A percentile compares a stretch with the other conserved stretches of the same genome.
Evolutionary conservation across 2,329 filamentous ascomycete species (phyloP).

Genomic region (Diaporthe humulicola): DNA sequence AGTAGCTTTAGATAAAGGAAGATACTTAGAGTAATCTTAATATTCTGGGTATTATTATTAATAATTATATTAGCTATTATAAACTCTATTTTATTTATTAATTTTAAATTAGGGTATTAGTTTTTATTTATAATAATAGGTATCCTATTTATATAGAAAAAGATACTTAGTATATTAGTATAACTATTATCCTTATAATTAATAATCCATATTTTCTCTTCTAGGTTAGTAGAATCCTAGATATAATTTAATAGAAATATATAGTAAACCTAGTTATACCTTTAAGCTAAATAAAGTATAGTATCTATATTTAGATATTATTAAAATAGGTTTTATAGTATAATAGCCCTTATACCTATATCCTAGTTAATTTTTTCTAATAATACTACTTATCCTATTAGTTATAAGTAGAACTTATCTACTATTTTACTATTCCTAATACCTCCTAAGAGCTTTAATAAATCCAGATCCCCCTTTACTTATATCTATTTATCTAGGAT

Average conservation of each 20-base stretch:
- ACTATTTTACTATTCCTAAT: not conserved
- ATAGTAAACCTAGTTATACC: not conserved
- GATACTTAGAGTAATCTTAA: too few relatives aligned
- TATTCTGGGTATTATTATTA: not conserved
- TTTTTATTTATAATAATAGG: not conserved
- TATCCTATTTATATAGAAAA: not conserved
- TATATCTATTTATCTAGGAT: too few relatives aligned
- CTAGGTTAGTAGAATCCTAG: not conserved
- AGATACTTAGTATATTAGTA: not conserved
- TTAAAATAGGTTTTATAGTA: not conserved
- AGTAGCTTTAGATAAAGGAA: too few relatives aligned
- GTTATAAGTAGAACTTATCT: not conserved
- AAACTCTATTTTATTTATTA: not conserved
- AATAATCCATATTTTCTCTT: not conserved
- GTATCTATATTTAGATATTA: not conserved
- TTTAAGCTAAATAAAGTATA: not conserved
- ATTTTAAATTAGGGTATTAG: not conserved
- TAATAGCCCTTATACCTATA: not conserved
- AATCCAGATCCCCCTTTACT: too few relatives aligned
- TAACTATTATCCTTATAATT: not conserved
- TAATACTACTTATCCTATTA: not conserved
- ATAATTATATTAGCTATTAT: not conserved
- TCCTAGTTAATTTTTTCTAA: not conserved
- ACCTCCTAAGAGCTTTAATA: too few relatives aligned
- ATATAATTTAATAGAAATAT: not conserved